Percentiles rank a stretch among this genome's conserved stretches.
Evolutionary conservation across 2,329 filamentous ascomycete species (phyloP).

Genomic region (Aspergillus sp.): DNA sequence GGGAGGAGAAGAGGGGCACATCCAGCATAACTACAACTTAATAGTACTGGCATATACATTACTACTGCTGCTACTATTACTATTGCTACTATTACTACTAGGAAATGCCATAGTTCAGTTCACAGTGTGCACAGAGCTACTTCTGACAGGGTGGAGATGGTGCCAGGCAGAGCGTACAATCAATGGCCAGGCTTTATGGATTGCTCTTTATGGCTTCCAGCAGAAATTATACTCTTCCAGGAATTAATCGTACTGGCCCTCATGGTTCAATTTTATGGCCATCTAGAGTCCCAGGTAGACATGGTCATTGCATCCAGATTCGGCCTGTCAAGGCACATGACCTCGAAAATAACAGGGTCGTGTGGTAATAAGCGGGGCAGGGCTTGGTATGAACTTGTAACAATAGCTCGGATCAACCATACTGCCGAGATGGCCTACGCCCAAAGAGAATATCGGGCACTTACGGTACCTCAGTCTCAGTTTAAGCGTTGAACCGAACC

Average conservation of each 20-base stretch:
- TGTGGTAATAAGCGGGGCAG: not conserved
- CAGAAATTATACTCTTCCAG: slow-evolving; percentile 5
- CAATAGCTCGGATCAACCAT: too few species aligned
- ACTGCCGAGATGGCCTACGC: too few species aligned
- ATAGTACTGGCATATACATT: not conserved
- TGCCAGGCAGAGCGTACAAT: too few species aligned
- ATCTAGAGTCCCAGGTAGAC: not conserved
- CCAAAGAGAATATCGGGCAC: not conserved
- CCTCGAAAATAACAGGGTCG: not conserved
- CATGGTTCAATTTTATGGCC: not conserved
- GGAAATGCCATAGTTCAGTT: not conserved
- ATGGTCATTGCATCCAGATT: too few species aligned
- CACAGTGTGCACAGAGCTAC: slow-evolving; percentile 9
- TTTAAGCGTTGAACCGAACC: too few species aligned
- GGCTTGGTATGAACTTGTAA: not conserved
- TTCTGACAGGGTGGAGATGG: slow-evolving; percentile 15
- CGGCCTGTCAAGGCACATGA: not conserved
- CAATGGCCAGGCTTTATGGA: not conserved
- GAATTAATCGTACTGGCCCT: not conserved
- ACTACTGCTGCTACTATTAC: not conserved
- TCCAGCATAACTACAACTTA: too few species aligned
- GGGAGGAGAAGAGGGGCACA: slow-evolving; percentile 1
- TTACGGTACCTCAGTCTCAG: not conserved
- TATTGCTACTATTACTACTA: not conserved
- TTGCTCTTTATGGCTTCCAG: slow-evolving; percentile 20